A percentile compares a stretch with the other conserved stretches of the same genome.
Evolutionary conservation across 257 asterid genomes (phyloP).

Genomic region (Ilex aquifolium): DNA sequence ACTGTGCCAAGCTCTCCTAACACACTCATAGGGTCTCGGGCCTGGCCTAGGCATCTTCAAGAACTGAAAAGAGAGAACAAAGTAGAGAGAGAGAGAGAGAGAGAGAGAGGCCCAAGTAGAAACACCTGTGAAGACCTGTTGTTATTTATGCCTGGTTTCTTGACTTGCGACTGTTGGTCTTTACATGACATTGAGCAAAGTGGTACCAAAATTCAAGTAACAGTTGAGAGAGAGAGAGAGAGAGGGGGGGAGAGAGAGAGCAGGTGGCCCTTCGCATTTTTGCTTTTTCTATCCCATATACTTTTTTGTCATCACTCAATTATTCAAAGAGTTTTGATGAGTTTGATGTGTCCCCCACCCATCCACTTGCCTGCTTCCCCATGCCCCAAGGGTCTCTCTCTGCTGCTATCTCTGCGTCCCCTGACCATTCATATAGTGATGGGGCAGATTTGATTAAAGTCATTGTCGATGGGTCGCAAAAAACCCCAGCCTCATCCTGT

Average conservation of each 20-base stretch:
- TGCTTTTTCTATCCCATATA: neutral
- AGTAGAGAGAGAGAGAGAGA: neutral
- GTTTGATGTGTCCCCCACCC: constrained; percentile 44
- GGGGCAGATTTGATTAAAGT: neutral
- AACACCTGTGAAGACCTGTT: neutral
- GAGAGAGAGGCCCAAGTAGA: neutral
- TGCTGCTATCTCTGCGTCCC: neutral
- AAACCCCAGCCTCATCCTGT: neutral
- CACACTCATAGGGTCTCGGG: constrained; percentile 92
- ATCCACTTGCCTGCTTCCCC: constrained; percentile 72
- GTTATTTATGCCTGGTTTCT: neutral
- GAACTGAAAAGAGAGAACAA: constrained; percentile 2
- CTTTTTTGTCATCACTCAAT: constrained; percentile 11
- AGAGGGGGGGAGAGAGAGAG: neutral
- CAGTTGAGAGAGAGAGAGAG: constrained; percentile 2
- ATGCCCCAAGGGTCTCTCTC: constrained; percentile 21
- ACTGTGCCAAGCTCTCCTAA: constrained; percentile 96
- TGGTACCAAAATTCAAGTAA: neutral
- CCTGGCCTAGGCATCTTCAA: constrained; percentile 86
- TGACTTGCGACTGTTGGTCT: neutral
- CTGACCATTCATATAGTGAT: neutral
- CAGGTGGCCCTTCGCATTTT: too few species aligned
- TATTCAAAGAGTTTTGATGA: constrained; percentile 15
- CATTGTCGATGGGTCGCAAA: neutral
- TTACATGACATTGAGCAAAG: too few species aligned